These are phyloP conservation scores for Chrysoporthe cubensis DNA, from an alignment of 2,329 filamentous ascomycete genomes.

Conservation along the genomic window DNA sequence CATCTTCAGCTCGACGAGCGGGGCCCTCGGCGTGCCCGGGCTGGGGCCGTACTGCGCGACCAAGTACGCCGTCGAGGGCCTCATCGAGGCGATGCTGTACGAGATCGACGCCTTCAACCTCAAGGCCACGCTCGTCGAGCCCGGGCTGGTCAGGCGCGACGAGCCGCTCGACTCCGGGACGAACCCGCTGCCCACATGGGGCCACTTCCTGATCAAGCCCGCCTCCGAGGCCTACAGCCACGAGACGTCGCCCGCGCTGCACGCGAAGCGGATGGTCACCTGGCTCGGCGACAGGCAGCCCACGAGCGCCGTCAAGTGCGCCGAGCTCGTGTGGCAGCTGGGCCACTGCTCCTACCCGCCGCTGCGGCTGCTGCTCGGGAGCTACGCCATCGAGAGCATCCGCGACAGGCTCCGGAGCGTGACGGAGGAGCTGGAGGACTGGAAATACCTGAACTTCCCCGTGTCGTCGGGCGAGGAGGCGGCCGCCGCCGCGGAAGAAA, in stretches of 20 bases:
- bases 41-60: slow-evolving; percentile 94
- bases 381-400: slow-evolving; percentile 95
- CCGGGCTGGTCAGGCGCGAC: slow-evolving; percentile 84
- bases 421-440: slow-evolving; percentile 93
- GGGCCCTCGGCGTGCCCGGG: slow-evolving; percentile 90
- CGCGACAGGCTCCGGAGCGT: slow-evolving; percentile 86
- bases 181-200: slow-evolving; percentile 76
- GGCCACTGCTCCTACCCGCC: slow-evolving; percentile 96
- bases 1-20: slow-evolving; percentile 92
- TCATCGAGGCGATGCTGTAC: slow-evolving; percentile 96
- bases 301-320: slow-evolving; percentile 89
- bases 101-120: slow-evolving; percentile 91
- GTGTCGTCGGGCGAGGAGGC: slow-evolving; percentile 43
- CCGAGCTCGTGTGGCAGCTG: slow-evolving; percentile 91
- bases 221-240: slow-evolving; percentile 81
- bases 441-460: slow-evolving; percentile 82
- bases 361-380: slow-evolving; percentile 81
- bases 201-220: slow-evolving; percentile 89
- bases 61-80: slow-evolving; percentile 93
- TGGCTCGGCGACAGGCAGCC: slow-evolving; percentile 94
- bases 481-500: slow-evolving; percentile 32
- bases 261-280: slow-evolving; percentile 88
- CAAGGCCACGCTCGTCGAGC: slow-evolving; percentile 91
- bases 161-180: slow-evolving; percentile 62
- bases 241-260: slow-evolving; percentile 79